Evolutionary conservation across 2,329 filamentous ascomycete species (phyloP), one percentile per base, ranked within the genome.

Genomic region (Parascedosporium putredinis): DNA sequence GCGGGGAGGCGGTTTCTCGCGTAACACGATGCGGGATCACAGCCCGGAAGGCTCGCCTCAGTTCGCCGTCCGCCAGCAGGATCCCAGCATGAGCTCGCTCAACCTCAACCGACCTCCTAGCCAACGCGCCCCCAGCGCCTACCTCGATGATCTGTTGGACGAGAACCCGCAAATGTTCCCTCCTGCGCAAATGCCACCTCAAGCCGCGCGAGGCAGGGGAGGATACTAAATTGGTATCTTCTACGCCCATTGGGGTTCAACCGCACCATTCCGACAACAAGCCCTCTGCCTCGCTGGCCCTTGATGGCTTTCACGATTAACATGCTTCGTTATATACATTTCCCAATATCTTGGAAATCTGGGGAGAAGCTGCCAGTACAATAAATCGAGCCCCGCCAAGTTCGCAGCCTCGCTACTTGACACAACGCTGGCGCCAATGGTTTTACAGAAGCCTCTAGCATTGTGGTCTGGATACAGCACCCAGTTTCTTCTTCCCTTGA

Each of bases 111-210:
- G 78, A 50, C 75, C 83, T 3, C 73, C 80, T 12, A 83, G 80
- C 49, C 81, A 81, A 51, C 75, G 90, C 51, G 85, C 89, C 14
- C 91, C 91, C 0, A 95, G 88, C 63, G 87, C 88, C 16, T 95
- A 89, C 62, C 72, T 97, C 34, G 90, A 97, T 52, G 89, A 96
- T 63, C 67, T 97, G 46, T 84, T 96, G 53, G 88, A 89, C 60
- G 86, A 86, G 55, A 83, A 89, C 59, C 71, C 74, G 5, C 68
- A 69, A 33, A 64, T 67, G 55, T 69, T 78, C 49, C 75, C 75
- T 9, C 70, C 74, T 12, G 60, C 59, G 40, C 57, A 67, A 3
- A 68, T 67, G 64, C 63, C 64, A 5, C 60, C 56, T 5, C 53
- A 44, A 27, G 43, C 42, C 7, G 38, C 38, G 4, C 38, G 20